These are phyloP conservation scores for Rhodotorula diobovata DNA, from an alignment of 768 basidiomycete genomes.

Conservation along the genomic window DNA sequence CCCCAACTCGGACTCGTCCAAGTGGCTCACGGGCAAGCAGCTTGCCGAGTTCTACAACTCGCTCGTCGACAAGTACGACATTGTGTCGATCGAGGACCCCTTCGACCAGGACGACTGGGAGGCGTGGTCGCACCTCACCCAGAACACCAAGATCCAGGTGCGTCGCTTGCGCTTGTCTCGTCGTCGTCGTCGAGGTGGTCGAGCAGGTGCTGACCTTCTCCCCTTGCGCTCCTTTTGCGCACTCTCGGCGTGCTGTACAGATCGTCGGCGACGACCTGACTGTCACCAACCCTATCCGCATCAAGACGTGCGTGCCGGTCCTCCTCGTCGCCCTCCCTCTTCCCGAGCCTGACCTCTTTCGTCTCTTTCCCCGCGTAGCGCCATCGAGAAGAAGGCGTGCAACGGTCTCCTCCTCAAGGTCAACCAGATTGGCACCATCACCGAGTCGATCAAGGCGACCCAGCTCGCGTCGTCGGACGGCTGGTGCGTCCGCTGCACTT, in stretches of 20 bases:
- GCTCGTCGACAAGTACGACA: conserved; percentile 89
- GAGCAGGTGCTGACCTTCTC: not conserved
- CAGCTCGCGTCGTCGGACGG: conserved; percentile 91
- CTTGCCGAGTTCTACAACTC: conserved; percentile 86
- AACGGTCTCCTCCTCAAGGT: conserved; percentile 97
- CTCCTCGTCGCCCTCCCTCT: not conserved
- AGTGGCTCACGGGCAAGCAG: conserved; percentile 88
- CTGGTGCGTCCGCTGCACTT: conserved; percentile 64
- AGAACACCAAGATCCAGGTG: conserved; percentile 65
- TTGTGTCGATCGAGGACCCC: conserved; percentile 86
- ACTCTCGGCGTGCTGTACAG: conserved; percentile 35
- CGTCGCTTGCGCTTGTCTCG: too few species aligned
- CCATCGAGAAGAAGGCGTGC: conserved; percentile 99
- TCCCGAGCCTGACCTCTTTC: not conserved
- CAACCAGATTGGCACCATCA: conserved; percentile 97
- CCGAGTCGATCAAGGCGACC: conserved; percentile 93
- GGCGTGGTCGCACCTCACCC: conserved; percentile 90
- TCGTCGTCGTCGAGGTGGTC: not conserved
- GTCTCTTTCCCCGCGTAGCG: conserved; percentile 46
- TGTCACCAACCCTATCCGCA: conserved; percentile 92
- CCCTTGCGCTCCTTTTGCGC: not conserved
- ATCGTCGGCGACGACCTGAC: conserved; percentile 74
- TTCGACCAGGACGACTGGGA: conserved; percentile 99
- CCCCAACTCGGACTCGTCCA: conserved; percentile 94
- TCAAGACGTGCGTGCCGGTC: conserved; percentile 61